These are phyloP conservation scores for Leptographium galeiforme DNA, from an alignment of 2,329 filamentous ascomycete species.

Conservation along the genomic window DNA sequence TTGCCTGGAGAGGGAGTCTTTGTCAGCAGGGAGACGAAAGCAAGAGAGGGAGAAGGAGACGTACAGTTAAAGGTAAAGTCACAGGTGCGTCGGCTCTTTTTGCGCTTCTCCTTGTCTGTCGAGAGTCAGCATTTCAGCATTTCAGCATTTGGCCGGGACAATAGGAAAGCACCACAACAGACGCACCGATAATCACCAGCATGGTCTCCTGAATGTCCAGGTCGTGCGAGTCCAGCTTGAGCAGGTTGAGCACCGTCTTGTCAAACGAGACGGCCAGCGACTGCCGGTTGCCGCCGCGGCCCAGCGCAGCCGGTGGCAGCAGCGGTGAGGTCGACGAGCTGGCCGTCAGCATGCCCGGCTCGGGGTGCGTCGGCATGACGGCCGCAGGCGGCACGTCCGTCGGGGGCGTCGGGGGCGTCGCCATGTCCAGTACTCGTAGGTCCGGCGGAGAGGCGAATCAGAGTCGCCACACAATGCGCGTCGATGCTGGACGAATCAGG, in stretches of 20 bases:
- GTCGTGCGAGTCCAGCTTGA: slow-evolving; percentile 12
- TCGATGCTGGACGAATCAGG: no score
- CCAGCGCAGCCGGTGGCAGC: not conserved
- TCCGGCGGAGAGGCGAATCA: no score
- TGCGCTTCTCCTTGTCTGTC: slow-evolving; percentile 11
- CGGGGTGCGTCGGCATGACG: not conserved
- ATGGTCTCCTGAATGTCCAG: slow-evolving; percentile 10
- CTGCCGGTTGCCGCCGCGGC: slow-evolving; percentile 4
- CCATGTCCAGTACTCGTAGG: no score
- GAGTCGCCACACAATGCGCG: no score
- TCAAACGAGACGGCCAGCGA: slow-evolving; percentile 12
- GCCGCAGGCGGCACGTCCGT: no score
- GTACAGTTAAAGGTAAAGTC: not conserved
- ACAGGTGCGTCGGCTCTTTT: slow-evolving; percentile 11
- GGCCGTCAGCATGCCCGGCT: not conserved
- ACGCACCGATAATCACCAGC: slow-evolving; percentile 9
- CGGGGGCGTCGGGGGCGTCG: no score
- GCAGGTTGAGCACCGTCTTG: slow-evolving; percentile 11
- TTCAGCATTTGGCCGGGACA: no score
- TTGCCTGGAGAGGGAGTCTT: not conserved
- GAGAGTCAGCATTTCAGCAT: not conserved
- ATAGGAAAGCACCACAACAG: not conserved
- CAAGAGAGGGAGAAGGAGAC: not conserved
- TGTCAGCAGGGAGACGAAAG: not conserved
- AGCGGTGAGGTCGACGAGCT: not conserved